Evolutionary conservation across 2,329 filamentous ascomycete species (phyloP), one percentile per base, ranked within the genome.

Genomic region (Trichoderma semiorbis): DNA sequence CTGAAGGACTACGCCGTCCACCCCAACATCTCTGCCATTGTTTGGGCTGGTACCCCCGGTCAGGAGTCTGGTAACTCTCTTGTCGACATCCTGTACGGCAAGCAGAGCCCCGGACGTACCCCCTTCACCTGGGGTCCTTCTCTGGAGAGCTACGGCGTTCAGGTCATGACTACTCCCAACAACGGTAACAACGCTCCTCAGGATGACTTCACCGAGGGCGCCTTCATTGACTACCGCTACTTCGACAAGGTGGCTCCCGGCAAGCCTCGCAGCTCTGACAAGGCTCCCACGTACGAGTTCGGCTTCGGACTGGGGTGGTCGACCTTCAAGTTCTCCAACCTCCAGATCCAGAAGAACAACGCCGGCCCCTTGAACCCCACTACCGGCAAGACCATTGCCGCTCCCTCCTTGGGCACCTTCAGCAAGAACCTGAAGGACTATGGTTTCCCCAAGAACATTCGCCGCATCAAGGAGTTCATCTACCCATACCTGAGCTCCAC

Each of bases 21-120:
- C 80, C 88, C 89, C 43, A 97, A 97, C 80, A 86, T 97, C 63
- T 94, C 93, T 1, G 94, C 93, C 50, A 94, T 97, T 68, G 79
- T 97, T 2, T 96, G 92, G 88, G 93, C 93, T 39, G 92, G 93
- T 77, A 82, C 94, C 21, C 93, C 94, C 0, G 94, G 94, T 12
- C 91, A 97, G 79, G 92, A 97, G 80, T 92, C 91, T 26, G 94
- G 94, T 64, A 93, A 94, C 78, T 87, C 92, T 3, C 89, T 97
- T 69, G 88, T 89, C 12, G 93, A 97, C 76, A 87, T 97, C n/a
- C 88, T 97, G 12, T 97, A 95, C 80, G 94, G 94, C 57, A 88
- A 87, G 72, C 88, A 91, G 73, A 95, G 94, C 82, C 93, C 93
- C 1, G 94, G 89, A 65, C 92, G 93, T 74, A 88, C 92, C 0